Evolutionary conservation across 2,329 filamentous ascomycete genomes (phyloP).

Genomic region (Periconia sp.): DNA sequence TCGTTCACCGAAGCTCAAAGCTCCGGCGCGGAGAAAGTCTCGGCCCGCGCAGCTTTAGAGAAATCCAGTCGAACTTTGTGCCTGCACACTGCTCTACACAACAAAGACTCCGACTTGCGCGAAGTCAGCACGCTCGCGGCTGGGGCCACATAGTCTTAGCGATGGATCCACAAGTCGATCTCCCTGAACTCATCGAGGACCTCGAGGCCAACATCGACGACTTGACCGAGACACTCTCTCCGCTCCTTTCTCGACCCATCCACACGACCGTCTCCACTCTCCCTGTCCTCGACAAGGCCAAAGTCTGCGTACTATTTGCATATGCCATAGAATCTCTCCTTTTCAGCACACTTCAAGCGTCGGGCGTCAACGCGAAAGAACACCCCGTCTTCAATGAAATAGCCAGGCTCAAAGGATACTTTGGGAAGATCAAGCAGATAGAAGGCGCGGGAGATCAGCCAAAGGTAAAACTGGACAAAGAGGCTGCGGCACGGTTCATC

Average conservation of each 20-base stretch:
- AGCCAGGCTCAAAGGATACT: conserved; percentile 86
- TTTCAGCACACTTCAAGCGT: conserved; percentile 81
- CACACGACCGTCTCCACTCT: conserved; percentile 75
- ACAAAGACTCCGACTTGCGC: neutral
- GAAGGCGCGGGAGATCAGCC: conserved; percentile 60
- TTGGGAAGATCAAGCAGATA: conserved; percentile 83
- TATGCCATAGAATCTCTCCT: conserved; percentile 91
- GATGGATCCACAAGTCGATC: conserved; percentile 62
- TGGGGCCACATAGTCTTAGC: neutral
- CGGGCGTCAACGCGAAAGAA: conserved; percentile 78
- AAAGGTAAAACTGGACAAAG: conserved; percentile 70
- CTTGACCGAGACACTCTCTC: conserved; percentile 74
- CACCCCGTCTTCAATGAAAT: conserved; percentile 88
- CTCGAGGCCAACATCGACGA: conserved; percentile 81
- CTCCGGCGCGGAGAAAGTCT: conserved; percentile 14
- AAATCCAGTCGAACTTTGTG: conserved; percentile 1
- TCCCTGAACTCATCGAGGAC: conserved; percentile 72
- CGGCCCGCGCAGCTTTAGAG: conserved; percentile 11
- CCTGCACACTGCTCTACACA: neutral
- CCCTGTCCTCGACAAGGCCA: conserved; percentile 92
- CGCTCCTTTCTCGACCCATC: conserved; percentile 71
- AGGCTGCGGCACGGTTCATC: conserved; percentile 81
- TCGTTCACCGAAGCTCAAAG: conserved; percentile 1
- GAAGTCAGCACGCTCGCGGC: neutral
- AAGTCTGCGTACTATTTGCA: conserved; percentile 84